A percentile compares a stretch with the other conserved stretches of the same genome.
Conservation (phyloP, 805 yeast species). For the Diddensiella caesifluorescens region DNA sequence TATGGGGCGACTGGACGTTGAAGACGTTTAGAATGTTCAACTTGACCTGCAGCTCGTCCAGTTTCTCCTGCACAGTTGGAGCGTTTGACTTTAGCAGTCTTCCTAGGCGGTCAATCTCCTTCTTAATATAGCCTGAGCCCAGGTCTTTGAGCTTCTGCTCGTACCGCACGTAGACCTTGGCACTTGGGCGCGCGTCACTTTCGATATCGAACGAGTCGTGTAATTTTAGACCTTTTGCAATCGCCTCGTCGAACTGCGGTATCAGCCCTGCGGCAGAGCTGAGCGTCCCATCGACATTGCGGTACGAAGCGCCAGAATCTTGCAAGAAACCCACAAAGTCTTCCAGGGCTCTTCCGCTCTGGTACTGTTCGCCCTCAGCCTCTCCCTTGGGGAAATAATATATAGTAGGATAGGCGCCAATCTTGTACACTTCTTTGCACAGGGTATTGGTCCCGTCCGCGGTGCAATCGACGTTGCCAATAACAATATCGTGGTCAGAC, state of each 20-base stretch:
- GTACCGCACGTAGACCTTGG: constrained; percentile 27
- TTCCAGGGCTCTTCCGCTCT: constrained; percentile 46
- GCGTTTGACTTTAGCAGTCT: constrained; percentile 37
- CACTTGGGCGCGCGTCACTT: constrained; percentile 11
- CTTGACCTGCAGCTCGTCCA: constrained; percentile 49
- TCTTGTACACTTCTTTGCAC: constrained; percentile 37
- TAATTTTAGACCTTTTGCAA: constrained; percentile 30
- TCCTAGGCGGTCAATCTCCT: constrained; percentile 44
- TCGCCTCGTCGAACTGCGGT: constrained; percentile 30
- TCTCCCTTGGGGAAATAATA: constrained; percentile 44
- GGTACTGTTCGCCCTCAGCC: constrained; percentile 45
- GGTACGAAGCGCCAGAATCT: constrained; percentile 34
- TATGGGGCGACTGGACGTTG: no score
- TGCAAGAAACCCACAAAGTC: constrained; percentile 47
- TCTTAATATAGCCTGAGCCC: constrained; percentile 32
- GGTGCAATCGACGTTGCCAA: constrained; percentile 46
- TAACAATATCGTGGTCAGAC: constrained; percentile 35
- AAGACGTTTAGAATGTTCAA: constrained; percentile 44
- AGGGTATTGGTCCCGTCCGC: constrained; percentile 40
- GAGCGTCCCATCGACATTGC: constrained; percentile 41
- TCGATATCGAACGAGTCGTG: constrained; percentile 29
- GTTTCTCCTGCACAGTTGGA: constrained; percentile 38
- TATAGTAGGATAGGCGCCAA: constrained; percentile 52
- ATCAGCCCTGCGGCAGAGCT: constrained; percentile 39
- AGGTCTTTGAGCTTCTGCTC: constrained; percentile 29